Percentiles rank a stretch among this genome's conserved stretches.
phyloP scores from a whole-genome alignment of 768 basidiomycete genomes.

The Lactarius psammicola region DNA sequence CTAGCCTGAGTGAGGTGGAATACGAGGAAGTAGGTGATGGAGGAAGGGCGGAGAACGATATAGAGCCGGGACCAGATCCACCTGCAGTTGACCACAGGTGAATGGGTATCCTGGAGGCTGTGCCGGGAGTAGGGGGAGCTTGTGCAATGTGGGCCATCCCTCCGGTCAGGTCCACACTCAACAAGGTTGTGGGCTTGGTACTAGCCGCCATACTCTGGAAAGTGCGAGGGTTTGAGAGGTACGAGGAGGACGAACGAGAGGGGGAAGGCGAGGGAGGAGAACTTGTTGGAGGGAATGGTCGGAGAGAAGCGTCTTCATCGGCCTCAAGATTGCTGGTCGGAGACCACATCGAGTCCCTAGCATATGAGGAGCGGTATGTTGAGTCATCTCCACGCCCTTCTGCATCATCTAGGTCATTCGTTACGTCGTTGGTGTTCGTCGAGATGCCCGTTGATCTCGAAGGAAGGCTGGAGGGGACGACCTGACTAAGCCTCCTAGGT shows the following conservation, averaged over 20 bases:
- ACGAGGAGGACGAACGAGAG: slow-evolving; percentile 79
- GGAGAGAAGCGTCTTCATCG: slow-evolving; percentile 91
- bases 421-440: slow-evolving; percentile 49
- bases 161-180: slow-evolving; percentile 83
- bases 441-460: slow-evolving; percentile 49
- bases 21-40: slow-evolving; percentile 45
- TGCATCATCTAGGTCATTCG: slow-evolving; percentile 36
- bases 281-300: slow-evolving; percentile 88
- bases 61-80: slow-evolving; percentile 53
- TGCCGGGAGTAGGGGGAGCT: slow-evolving; percentile 61
- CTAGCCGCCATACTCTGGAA: slow-evolving; percentile 82
- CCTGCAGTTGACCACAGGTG: slow-evolving; percentile 52
- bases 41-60: slow-evolving; percentile 73
- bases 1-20: slow-evolving; percentile 40
- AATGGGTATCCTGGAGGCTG: slow-evolving; percentile 50
- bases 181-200: slow-evolving; percentile 91
- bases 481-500: slow-evolving; percentile 28
- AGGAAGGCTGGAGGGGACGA: slow-evolving; percentile 24
- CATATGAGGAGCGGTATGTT: slow-evolving; percentile 55
- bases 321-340: slow-evolving; percentile 75
- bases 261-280: slow-evolving; percentile 84
- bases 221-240: slow-evolving; percentile 76
- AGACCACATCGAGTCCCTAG: slow-evolving; percentile 77
- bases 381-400: slow-evolving; percentile 39
- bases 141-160: slow-evolving; percentile 93